A percentile compares a stretch with the other conserved stretches of the same genome.
Conservation (phyloP, 257 asterid genomes). For the Penstemon newberryi region DNA sequence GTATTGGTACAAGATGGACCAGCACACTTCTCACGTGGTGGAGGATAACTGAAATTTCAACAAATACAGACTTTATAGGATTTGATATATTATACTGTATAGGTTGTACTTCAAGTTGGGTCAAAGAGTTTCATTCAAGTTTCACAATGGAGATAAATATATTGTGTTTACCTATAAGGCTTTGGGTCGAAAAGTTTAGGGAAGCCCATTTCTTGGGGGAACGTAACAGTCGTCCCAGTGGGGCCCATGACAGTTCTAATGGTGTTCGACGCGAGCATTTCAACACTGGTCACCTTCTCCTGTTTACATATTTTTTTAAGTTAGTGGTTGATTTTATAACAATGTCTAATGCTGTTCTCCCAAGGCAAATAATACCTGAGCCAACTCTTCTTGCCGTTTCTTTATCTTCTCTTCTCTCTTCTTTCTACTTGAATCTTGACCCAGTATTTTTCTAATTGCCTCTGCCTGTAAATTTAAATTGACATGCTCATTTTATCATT, state of each 20-base stretch:
- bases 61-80: too few species aligned
- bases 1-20: conserved; percentile 80
- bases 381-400: conserved; percentile 93
- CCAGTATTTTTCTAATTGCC: conserved; percentile 89
- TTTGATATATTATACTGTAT: too few species aligned
- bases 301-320: conserved; percentile 26
- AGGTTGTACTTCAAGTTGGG: too few species aligned
- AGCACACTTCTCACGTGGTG: conserved; percentile 87
- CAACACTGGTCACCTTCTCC: conserved; percentile 72
- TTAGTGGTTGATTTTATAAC: conserved; percentile 8
- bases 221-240: conserved; percentile 76
- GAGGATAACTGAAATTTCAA: conserved; percentile 74
- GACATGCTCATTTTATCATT: conserved; percentile 19
- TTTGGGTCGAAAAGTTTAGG: conserved; percentile 64
- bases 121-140: too few species aligned
- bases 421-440: conserved; percentile 96
- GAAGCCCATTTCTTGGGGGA: conserved; percentile 80
- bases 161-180: conserved; percentile 46
- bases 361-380: conserved; percentile 53
- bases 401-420: conserved; percentile 84
- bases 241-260: conserved; percentile 82
- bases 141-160: background rate
- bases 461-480: conserved; percentile 50
- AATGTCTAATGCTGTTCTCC: background rate
- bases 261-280: conserved; percentile 67